phyloP scores from a whole-genome alignment of 1,284 basidiomycete species.

The Rhodotorula sp. region DNA sequence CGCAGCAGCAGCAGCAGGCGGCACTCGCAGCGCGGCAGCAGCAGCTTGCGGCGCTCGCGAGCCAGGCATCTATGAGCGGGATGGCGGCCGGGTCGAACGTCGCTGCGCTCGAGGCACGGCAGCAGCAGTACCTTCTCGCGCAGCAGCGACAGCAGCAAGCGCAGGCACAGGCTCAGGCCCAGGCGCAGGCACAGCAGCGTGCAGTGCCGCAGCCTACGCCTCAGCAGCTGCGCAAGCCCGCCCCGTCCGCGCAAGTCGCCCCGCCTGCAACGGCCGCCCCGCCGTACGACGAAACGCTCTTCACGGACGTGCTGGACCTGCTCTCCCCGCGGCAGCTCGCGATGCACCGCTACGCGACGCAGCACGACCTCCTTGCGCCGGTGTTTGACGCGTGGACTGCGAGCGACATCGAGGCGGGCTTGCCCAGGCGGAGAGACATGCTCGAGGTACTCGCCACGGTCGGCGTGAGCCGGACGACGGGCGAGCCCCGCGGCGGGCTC shows the following conservation, averaged over 20 bases:
- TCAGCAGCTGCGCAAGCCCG: not conserved
- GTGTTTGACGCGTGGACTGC: conserved; percentile 17
- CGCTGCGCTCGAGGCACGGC: conserved; percentile 23
- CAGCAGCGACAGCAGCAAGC: conserved; percentile 20
- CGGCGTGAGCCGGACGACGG: conserved; percentile 1
- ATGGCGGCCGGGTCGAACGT: not conserved
- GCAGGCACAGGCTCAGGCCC: conserved; percentile 23
- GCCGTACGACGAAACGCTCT: not conserved
- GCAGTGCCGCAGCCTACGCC: not conserved
- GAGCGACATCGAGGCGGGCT: conserved; percentile 12
- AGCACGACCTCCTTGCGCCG: conserved; percentile 27
- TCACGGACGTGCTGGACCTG: conserved; percentile 35
- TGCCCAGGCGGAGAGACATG: conserved; percentile 12
- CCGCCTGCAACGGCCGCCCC: not conserved
- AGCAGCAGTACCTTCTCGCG: conserved; percentile 15
- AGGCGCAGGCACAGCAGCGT: conserved; percentile 11
- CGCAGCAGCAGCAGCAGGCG: conserved; percentile 16
- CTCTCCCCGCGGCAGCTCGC: conserved; percentile 31
- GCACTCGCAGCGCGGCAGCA: conserved; percentile 17
- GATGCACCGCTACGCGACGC: conserved; percentile 20
- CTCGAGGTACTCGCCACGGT: conserved; percentile 5
- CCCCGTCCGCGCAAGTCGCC: not conserved
- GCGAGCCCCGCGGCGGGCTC: conserved; percentile 6
- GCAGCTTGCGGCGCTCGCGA: conserved; percentile 19
- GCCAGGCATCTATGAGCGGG: not conserved